A percentile compares a stretch with the other conserved stretches of the same genome.
phyloP scores from a whole-genome alignment of 148 eudicot genomes.

The Selenicereus undatus region DNA sequence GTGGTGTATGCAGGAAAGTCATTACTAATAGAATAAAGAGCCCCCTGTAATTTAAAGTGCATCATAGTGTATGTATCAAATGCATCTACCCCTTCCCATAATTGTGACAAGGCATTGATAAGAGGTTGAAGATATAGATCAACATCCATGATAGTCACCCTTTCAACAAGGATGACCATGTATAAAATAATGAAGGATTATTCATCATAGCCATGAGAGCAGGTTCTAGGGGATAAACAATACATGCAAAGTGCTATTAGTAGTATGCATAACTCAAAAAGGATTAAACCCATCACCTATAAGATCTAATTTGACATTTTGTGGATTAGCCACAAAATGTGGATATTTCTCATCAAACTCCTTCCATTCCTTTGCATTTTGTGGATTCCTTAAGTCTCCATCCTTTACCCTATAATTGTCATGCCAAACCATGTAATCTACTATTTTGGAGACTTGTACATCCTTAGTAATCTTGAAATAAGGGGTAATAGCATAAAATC shows the following conservation, averaged over 20 bases:
- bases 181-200: background rate
- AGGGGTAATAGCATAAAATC: too few relatives aligned
- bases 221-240: background rate
- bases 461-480: too few relatives aligned
- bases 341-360: background rate
- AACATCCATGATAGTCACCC: background rate
- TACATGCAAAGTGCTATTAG: background rate
- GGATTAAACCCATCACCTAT: background rate
- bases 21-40: background rate
- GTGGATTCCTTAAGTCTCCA: background rate
- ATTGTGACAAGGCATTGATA: background rate
- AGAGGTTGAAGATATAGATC: background rate
- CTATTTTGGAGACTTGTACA: too few relatives aligned
- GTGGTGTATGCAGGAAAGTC: background rate
- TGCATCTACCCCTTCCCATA: background rate
- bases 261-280: background rate
- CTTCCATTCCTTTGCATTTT: background rate
- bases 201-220: background rate
- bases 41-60: background rate
- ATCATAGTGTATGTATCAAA: background rate
- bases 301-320: background rate
- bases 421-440: background rate
- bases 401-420: background rate
- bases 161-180: background rate
- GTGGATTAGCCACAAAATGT: background rate